These are phyloP conservation scores for Filosporella fistucella DNA, from an alignment of 495 filamentous ascomycete species.

Conservation along the genomic window DNA sequence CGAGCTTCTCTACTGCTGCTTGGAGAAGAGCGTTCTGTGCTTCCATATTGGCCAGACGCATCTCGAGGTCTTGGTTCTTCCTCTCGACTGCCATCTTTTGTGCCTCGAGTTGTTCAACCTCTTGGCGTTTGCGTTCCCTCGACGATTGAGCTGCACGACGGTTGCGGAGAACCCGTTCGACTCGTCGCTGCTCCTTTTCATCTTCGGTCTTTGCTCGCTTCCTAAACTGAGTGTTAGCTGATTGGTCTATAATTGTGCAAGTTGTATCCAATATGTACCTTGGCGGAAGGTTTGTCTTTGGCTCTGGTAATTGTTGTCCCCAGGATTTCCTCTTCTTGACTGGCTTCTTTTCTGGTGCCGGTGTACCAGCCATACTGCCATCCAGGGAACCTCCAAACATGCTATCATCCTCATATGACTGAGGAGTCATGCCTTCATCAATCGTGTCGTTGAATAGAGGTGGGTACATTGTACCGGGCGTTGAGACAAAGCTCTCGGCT, in stretches of 20 bases:
- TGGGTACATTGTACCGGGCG: slow-evolving; percentile 44
- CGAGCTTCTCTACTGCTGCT: slow-evolving; percentile 60
- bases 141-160: slow-evolving; percentile 94
- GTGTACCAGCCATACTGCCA: slow-evolving; percentile 14
- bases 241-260: slow-evolving; percentile 6
- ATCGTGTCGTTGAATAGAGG: slow-evolving; percentile 42
- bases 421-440: slow-evolving; percentile 42
- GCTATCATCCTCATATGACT: slow-evolving; percentile 31
- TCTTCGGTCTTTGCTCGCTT: slow-evolving; percentile 99
- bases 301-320: slow-evolving; percentile 94
- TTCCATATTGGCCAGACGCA: slow-evolving; percentile 57
- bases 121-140: slow-evolving; percentile 88
- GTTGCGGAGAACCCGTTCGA: slow-evolving; percentile 95
- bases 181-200: slow-evolving; percentile 96
- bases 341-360: slow-evolving; percentile 63
- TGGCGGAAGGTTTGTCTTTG: slow-evolving; percentile 94
- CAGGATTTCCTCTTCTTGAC: slow-evolving; percentile 97
- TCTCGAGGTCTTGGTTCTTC: slow-evolving; percentile 67
- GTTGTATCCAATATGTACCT: slow-evolving; percentile 51
- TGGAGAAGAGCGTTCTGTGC: slow-evolving; percentile 60
- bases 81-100: slow-evolving; percentile 63
- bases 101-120: slow-evolving; percentile 84
- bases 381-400: slow-evolving; percentile 18
- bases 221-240: slow-evolving; percentile 33
- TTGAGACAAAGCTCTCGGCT: slow-evolving; percentile 39